A percentile compares a stretch with the other conserved stretches of the same genome.
Evolutionary conservation across 1,284 basidiomycete genomes (phyloP).

Genomic region (Ceratobasidium sp.): DNA sequence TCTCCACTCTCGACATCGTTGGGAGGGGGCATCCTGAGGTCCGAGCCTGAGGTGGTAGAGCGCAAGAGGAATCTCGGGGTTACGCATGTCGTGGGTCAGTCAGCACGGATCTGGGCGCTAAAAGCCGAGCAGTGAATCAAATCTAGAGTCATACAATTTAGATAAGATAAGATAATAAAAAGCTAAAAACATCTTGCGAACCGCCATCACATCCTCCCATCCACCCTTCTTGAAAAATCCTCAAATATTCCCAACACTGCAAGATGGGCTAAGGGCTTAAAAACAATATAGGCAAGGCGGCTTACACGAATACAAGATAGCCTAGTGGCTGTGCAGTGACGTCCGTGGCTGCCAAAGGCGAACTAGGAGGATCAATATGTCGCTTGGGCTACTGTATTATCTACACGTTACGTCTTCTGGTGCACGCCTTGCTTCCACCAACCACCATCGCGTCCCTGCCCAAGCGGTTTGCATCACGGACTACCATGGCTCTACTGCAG

Average conservation of each 20-base stretch:
- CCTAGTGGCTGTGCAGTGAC: no score
- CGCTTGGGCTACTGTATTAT: no score
- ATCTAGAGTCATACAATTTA: not conserved
- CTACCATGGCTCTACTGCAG: not conserved
- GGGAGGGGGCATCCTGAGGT: constrained; percentile 5
- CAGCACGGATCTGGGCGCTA: constrained; percentile 5
- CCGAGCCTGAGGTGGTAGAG: constrained; percentile 3
- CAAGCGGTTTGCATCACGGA: no score
- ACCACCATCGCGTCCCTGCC: not conserved
- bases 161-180: constrained; percentile 12
- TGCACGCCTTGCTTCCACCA: not conserved
- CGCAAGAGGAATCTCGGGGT: not conserved
- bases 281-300: no score
- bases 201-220: not conserved
- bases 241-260: no score
- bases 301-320: no score
- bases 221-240: no score
- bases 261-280: no score
- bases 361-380: no score
- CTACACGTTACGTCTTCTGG: not conserved
- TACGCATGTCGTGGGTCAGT: constrained; percentile 23
- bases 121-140: constrained; percentile 13
- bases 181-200: not conserved
- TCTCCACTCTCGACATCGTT: constrained; percentile 20
- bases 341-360: no score